Evolutionary conservation across 225 moss, liverwort and hornwort species (phyloP).

Genomic region (Polytrichum commune): DNA sequence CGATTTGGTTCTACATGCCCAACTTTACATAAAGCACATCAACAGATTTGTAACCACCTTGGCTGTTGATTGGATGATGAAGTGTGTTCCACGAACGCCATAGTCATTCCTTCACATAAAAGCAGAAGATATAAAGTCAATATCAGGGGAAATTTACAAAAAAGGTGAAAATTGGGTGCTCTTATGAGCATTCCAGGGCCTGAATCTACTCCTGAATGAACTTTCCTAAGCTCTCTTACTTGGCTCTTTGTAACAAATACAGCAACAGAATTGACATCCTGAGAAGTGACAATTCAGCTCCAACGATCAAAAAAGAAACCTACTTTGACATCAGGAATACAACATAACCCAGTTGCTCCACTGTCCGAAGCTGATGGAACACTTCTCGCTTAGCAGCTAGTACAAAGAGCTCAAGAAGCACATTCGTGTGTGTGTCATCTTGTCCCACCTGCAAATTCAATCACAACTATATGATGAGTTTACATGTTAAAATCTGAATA

Average conservation of each 20-base stretch:
- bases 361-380: constrained; percentile 95
- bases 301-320: constrained; percentile 1
- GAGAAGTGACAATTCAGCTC: no score
- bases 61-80: constrained; percentile 96
- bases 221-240: no score
- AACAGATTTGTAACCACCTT: constrained; percentile 42
- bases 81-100: constrained; percentile 93
- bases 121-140: neutral
- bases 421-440: constrained; percentile 68
- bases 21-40: no score
- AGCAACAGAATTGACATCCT: no score
- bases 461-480: constrained; percentile 2
- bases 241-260: no score
- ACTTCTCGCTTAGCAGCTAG: constrained; percentile 92
- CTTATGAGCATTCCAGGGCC: no score
- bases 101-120: constrained; percentile 69
- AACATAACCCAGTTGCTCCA: constrained; percentile 97
- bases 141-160: neutral
- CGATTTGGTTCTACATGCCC: no score
- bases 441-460: constrained; percentile 64
- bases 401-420: constrained; percentile 83
- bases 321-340: constrained; percentile 93
- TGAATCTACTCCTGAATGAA: no score
- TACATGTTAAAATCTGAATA: no score
- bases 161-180: no score